Evolutionary conservation across 2,329 filamentous ascomycete species (phyloP).

Genomic region (Ilyonectria sp.): DNA sequence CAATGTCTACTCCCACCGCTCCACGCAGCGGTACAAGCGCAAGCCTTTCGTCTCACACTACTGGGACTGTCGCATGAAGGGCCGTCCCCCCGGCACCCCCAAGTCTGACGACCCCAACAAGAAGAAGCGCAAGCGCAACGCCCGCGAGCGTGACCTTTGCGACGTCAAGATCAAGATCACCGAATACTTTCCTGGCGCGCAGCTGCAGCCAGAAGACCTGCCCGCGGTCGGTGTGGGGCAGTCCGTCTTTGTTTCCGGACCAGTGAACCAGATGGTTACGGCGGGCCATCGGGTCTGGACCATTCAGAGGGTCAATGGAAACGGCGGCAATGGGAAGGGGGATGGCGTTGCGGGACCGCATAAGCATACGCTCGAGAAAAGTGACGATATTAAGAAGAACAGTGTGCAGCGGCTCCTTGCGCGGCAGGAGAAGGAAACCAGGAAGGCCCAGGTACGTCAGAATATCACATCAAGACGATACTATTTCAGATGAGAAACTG

Average conservation of each 20-base stretch:
- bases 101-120: conserved; percentile 86
- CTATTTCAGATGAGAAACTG: background rate
- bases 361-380: conserved; percentile 80
- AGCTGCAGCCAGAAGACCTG: conserved; percentile 49
- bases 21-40: conserved; percentile 85
- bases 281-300: conserved; percentile 76
- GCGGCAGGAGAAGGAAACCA: conserved; percentile 76
- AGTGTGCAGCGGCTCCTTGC: conserved; percentile 78
- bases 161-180: conserved; percentile 91
- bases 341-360: conserved; percentile 81
- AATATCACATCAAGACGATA: background rate
- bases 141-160: conserved; percentile 84
- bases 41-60: conserved; percentile 89
- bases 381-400: conserved; percentile 86
- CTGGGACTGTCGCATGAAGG: conserved; percentile 88
- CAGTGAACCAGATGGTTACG: conserved; percentile 39
- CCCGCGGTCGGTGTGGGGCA: conserved; percentile 13
- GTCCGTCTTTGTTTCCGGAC: conserved; percentile 28
- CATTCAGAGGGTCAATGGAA: conserved; percentile 84
- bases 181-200: conserved; percentile 77
- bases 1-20: conserved; percentile 88
- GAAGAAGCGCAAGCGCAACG: conserved; percentile 84
- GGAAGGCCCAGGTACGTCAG: conserved; percentile 59
- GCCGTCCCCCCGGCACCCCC: conserved; percentile 82
- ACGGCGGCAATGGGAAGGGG: conserved; percentile 79